Base-by-base conservation (phyloP, 2,329 filamentous ascomycete genomes). In the Cadophora sp. region DNA sequence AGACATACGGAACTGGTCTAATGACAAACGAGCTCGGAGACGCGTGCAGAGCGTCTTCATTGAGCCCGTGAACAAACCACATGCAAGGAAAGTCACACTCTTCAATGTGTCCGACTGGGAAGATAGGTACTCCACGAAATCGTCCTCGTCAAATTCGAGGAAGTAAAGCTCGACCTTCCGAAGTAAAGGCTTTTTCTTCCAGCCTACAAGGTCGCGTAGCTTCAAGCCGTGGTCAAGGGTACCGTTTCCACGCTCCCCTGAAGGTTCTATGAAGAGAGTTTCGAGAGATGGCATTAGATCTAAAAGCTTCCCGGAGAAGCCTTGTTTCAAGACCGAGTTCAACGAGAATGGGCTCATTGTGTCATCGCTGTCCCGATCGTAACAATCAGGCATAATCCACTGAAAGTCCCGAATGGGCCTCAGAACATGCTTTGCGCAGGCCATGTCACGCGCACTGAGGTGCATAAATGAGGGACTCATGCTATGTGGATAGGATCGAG, bases 21-120 rank as follows among this genome's bases (percentile, higher is more conserved):
- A 40, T 14, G 55, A 59, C 22, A 34, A 26, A 24, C n/a, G n/a
- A 22, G 55, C n/a, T 12, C 55, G 55, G 8, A 59, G 22, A 26
- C 55, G 55, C 9, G 16, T 59, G 55, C 55, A 59, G n/a, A 59
- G 55, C n/a, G 53, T 40, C 31, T 59, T 59, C 55, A 59, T 59
- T 34, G 29, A 37, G 19, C 55, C 55, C 22, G 55, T 59, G 31
- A 26, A 59, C 31, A 59, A 11, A 14, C 55, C 55, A 16, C 55
- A 59, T 40, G 55, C 55, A 26, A 59, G 55, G 34, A 59, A 40
- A 24, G 31, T 59, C 3, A 59, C 31, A 26, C 31, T 24, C 6
- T 59, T 59, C 55, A 59, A 7, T 4, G 55, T 59, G 9, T 59
- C 55, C 19, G 55, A 59, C 31, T 59, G 55, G 34, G 31, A 24